Evolutionary conservation across 306 rosid species (phyloP).

Genomic region (Vigna angularis): DNA sequence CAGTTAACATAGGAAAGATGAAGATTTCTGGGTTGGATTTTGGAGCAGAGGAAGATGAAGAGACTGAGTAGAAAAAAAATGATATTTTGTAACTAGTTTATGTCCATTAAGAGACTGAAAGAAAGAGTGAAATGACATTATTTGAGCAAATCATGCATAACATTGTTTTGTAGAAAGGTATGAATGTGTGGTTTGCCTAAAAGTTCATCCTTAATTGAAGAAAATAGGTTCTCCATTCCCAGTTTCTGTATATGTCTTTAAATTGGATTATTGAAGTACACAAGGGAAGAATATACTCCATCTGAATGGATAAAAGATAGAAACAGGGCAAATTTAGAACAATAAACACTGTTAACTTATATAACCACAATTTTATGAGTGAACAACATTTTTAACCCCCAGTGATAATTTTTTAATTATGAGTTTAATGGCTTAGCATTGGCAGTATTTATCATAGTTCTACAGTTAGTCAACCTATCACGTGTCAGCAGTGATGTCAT

Average conservation of each 20-base stretch:
- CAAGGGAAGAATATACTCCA: background rate
- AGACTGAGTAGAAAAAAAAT: conserved; percentile 39
- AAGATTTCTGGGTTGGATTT: conserved; percentile 73
- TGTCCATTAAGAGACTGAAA: conserved; percentile 15
- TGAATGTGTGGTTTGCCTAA: background rate
- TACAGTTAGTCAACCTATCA: too few species aligned
- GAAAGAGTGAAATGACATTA: conserved; percentile 8
- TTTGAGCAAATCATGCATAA: conserved; percentile 34
- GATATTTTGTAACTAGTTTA: conserved; percentile 25
- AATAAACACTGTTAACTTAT: too few species aligned
- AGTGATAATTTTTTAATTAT: too few species aligned
- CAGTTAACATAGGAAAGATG: conserved; percentile 92
- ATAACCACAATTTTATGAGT: background rate
- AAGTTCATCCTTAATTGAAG: background rate
- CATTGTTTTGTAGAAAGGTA: conserved; percentile 13
- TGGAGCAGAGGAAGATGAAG: conserved; percentile 55
- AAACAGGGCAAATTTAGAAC: background rate
- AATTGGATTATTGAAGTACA: background rate
- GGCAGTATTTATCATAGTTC: too few species aligned
- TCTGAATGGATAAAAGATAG: background rate
- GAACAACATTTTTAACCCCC: background rate
- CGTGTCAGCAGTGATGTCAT: too few species aligned
- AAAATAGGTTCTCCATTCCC: background rate
- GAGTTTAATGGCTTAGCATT: too few species aligned
- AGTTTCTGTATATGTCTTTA: background rate